Evolutionary conservation across 1,139 yeast genomes (phyloP).

Genomic region (Insectozyma bohioensis): DNA sequence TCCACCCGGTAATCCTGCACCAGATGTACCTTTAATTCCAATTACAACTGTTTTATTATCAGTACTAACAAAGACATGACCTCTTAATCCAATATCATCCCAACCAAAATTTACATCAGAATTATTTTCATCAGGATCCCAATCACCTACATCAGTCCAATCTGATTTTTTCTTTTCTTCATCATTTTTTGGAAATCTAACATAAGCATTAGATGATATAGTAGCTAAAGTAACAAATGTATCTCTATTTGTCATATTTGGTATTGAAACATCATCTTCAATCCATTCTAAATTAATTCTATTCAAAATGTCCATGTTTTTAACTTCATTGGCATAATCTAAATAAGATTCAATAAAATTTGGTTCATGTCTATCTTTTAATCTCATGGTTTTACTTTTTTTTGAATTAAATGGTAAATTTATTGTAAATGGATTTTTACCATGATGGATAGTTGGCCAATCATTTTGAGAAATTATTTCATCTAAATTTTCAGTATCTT

Average conservation of each 20-base stretch:
- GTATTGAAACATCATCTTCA: slow-evolving; percentile 52
- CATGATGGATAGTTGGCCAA: slow-evolving; percentile 40
- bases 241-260: slow-evolving; percentile 71
- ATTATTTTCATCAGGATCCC: slow-evolving; percentile 44
- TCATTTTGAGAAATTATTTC: too few relatives aligned
- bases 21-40: slow-evolving; percentile 90
- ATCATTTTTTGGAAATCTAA: slow-evolving; percentile 69
- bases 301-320: slow-evolving; percentile 40
- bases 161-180: slow-evolving; percentile 52
- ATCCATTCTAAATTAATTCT: slow-evolving; percentile 57
- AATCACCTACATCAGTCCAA: slow-evolving; percentile 81
- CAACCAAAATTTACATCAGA: slow-evolving; percentile 68
- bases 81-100: slow-evolving; percentile 81
- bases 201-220: slow-evolving; percentile 92
- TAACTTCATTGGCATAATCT: slow-evolving; percentile 50
- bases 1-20: slow-evolving; percentile 75
- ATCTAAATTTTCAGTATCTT: slow-evolving; percentile 13
- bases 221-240: slow-evolving; percentile 77
- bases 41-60: slow-evolving; percentile 69
- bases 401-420: slow-evolving; percentile 26
- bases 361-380: slow-evolving; percentile 59
- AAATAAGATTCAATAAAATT: slow-evolving; percentile 65
- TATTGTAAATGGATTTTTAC: slow-evolving; percentile 45
- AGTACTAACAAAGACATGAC: slow-evolving; percentile 80
- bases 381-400: slow-evolving; percentile 39